Conservation (phyloP, 768 basidiomycete genomes). For the Termitomyces sp. region DNA sequence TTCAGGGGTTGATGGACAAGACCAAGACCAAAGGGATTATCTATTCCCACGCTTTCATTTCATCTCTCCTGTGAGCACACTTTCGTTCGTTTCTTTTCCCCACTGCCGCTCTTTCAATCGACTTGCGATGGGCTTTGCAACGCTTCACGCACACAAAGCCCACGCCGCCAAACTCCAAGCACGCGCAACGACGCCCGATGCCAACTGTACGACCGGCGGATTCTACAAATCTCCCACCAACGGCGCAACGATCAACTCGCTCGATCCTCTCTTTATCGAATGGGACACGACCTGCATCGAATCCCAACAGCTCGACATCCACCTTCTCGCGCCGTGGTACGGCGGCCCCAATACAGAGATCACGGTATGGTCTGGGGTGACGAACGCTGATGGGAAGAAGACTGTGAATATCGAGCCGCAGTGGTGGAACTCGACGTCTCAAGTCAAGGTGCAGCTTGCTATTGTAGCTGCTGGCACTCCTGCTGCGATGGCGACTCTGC, state of each 20-base stretch:
- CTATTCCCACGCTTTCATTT: too few relatives aligned
- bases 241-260: slow-evolving; percentile 38
- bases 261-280: slow-evolving; percentile 45
- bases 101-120: neutral
- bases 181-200: neutral
- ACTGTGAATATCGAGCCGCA: slow-evolving; percentile 45
- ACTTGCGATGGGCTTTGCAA: neutral
- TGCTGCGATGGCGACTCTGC: slow-evolving; percentile 44
- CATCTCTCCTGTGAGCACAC: too few relatives aligned
- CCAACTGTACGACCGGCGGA: slow-evolving; percentile 50
- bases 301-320: slow-evolving; percentile 55
- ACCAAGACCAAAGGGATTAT: too few relatives aligned
- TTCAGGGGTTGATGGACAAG: too few relatives aligned
- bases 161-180: neutral
- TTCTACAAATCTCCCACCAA: slow-evolving; percentile 56
- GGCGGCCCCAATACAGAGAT: slow-evolving; percentile 30
- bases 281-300: slow-evolving; percentile 63
- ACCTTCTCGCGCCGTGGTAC: slow-evolving; percentile 50
- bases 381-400: slow-evolving; percentile 42
- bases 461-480: slow-evolving; percentile 48
- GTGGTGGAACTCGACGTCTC: slow-evolving; percentile 64
- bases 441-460: slow-evolving; percentile 47
- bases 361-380: slow-evolving; percentile 53
- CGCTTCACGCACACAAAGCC: neutral
- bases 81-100: neutral